Base-by-base conservation (phyloP, 192 early-diverging fungal genomes). In the Podila epicladia region DNA sequence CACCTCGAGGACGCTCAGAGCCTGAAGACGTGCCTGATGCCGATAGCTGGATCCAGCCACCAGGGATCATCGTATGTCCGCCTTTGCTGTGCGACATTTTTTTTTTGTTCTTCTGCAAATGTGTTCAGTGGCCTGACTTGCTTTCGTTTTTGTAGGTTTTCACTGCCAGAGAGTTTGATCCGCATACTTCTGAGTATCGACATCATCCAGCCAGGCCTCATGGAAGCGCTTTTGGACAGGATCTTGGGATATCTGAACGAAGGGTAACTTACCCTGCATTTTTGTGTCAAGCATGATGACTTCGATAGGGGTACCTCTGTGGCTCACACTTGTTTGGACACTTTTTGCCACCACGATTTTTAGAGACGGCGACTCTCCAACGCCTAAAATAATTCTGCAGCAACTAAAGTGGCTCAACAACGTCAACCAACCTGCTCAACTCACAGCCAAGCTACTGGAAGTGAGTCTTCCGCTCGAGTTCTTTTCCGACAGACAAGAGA, bases 331-430 rank as follows among this genome's bases (percentile, higher is more conserved):
- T 28, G 31, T 37, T 19, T 26, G 17, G 35, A 1, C 55, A 19
- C 48, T 41, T 8, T 26, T 37, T 53, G 33, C 9, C 26, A 8
- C 24, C 22, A 51, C 22, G 28, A 59, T 38, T 57, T 71, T 28
- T 67, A 91, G 87, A 12, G 85, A 85, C 49, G 76, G 74, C 12
- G 86, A 84, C 32, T 85, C 87, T 6, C 84, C 75, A 12, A 80
- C 85, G 9, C 86, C 89, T 22, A 85, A 89, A 20, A 74, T 91
- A 50, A 87, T 94, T 29, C 62, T 95, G 28, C 91, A 93, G 20
- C 94, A 95, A 71, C 63, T 95, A 60, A 85, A 91, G 67, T 94
- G 92, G 92, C 78, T 95, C 38, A 92, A 93, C 76, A 89, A 94
- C 57, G 85, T 94, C 29, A 85, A 90, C 0, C 85, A 93, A 48